Percentiles rank a stretch among this genome's conserved stretches.
These are phyloP conservation scores for Mycosphaerella arachidis DNA, from an alignment of 2,329 filamentous ascomycete species.

Conservation along the genomic window DNA sequence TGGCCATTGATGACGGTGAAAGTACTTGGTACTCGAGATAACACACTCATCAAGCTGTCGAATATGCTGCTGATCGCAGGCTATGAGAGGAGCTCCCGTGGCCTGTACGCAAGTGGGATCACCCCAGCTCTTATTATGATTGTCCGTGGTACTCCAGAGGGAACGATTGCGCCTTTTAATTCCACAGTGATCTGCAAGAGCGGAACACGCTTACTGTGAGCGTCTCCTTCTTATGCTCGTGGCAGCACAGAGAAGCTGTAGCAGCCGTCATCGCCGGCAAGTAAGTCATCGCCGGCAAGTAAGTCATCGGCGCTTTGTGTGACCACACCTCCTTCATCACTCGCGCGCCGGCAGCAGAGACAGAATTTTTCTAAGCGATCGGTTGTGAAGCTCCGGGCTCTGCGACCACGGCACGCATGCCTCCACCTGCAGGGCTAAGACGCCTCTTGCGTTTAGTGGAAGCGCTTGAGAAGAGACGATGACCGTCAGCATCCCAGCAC, in stretches of 20 bases:
- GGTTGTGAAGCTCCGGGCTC: too few species aligned
- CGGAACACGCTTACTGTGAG: background rate
- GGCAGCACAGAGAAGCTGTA: background rate
- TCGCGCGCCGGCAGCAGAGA: background rate
- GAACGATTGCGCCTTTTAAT: background rate
- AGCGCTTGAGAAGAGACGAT: slow-evolving; percentile 9
- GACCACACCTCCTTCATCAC: background rate
- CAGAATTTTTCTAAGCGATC: slow-evolving; percentile 1
- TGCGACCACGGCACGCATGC: slow-evolving; percentile 1
- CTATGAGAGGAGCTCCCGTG: background rate
- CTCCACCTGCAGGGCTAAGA: slow-evolving; percentile 9
- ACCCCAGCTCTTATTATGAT: slow-evolving; percentile 1
- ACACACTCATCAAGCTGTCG: background rate
- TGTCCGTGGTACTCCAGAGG: background rate
- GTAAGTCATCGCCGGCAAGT: background rate
- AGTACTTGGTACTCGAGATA: background rate
- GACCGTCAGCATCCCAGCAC: slow-evolving; percentile 1
- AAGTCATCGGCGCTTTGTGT: background rate
- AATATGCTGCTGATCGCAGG: background rate
- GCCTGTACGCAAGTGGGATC: background rate
- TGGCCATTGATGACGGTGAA: background rate
- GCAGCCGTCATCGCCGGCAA: background rate
- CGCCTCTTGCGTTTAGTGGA: slow-evolving; percentile 8
- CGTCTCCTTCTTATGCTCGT: background rate
- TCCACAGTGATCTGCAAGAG: background rate